Evolutionary conservation across 176 grass and related monocot species (phyloP).

Genomic region (Poa annua): DNA sequence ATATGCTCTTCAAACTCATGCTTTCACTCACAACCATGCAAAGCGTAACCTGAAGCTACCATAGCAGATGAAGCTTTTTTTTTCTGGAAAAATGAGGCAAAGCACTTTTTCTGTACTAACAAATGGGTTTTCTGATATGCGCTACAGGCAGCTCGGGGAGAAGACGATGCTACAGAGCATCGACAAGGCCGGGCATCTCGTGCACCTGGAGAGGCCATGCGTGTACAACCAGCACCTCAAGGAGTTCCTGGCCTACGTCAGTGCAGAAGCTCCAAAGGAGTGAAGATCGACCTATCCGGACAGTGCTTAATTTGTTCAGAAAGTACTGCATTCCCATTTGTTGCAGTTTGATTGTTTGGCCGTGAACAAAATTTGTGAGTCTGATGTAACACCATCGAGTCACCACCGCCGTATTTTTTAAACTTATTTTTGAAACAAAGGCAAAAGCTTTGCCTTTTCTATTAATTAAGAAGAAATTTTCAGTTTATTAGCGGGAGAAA

Average conservation of each 20-base stretch:
- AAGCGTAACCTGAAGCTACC: not conserved
- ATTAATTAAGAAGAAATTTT: too few species aligned
- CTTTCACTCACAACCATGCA: not conserved
- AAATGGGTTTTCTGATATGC: not conserved
- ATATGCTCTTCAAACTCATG: not conserved
- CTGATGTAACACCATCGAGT: not conserved
- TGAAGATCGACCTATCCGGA: not conserved
- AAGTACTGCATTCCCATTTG: not conserved
- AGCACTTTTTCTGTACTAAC: not conserved
- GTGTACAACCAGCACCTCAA: constrained; percentile 65
- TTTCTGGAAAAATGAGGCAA: too few species aligned
- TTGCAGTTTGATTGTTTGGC: not conserved
- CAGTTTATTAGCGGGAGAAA: too few species aligned
- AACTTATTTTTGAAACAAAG: too few species aligned
- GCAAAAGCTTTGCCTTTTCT: too few species aligned
- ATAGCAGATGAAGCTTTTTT: too few species aligned
- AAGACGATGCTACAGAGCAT: constrained; percentile 73
- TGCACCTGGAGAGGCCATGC: constrained; percentile 80
- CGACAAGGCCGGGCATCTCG: constrained; percentile 73
- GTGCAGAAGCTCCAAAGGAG: constrained; percentile 38
- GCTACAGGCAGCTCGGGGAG: constrained; percentile 73
- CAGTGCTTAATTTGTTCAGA: not conserved
- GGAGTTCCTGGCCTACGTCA: constrained; percentile 66
- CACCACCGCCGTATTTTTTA: not conserved
- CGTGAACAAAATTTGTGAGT: not conserved